These are phyloP conservation scores for Barnettozyma californica DNA, from an alignment of 805 yeast genomes.

Conservation along the genomic window DNA sequence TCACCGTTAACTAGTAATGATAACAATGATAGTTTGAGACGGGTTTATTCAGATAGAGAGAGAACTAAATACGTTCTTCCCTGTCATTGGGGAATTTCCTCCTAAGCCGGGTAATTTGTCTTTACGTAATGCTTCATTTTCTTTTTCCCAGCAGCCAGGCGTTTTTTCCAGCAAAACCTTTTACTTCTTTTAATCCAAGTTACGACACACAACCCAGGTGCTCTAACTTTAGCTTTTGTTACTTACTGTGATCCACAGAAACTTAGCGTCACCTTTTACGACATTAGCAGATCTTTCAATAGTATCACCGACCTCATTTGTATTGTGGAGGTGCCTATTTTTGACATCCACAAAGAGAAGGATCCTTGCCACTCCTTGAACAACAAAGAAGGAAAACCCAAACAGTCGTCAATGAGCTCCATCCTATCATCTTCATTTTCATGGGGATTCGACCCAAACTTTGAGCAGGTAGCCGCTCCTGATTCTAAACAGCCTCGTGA, in stretches of 20 bases:
- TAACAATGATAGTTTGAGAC: too few species aligned
- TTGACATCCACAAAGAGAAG: background rate
- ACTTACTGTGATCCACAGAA: background rate
- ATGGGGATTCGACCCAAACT: conserved; percentile 23
- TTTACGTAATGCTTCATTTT: too few species aligned
- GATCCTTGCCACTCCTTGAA: background rate
- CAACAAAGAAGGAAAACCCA: background rate
- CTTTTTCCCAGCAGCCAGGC: background rate
- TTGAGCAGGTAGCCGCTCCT: conserved; percentile 14
- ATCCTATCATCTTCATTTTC: conserved; percentile 19
- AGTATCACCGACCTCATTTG: conserved; percentile 21
- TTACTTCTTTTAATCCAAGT: too few species aligned
- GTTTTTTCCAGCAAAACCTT: too few species aligned
- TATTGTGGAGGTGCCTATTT: background rate
- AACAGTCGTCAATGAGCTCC: conserved; percentile 14
- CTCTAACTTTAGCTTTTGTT: background rate
- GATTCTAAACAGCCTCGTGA: background rate
- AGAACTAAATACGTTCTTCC: too few species aligned
- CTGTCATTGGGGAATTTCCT: too few species aligned
- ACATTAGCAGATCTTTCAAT: background rate
- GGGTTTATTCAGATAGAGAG: too few species aligned
- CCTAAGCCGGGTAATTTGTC: conserved; percentile 9
- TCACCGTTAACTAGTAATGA: too few species aligned
- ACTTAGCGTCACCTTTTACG: background rate
- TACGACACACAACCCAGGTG: too few species aligned